phyloP scores from a whole-genome alignment of 352 stramenopile genomes.

The Elongisporangium senticosum region DNA sequence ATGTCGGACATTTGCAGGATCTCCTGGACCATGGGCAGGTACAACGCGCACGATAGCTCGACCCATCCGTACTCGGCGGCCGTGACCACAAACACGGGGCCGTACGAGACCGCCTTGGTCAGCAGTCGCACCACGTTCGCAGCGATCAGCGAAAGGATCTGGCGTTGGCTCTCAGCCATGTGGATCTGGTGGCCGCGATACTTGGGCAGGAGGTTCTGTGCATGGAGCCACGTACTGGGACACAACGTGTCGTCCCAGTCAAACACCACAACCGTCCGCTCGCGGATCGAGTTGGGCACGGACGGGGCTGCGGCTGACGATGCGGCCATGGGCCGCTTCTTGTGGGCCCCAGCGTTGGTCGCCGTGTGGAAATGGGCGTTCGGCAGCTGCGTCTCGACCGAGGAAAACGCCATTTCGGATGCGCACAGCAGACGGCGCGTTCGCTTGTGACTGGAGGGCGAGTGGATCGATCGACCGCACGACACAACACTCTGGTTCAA shows the following conservation, averaged over 20 bases:
- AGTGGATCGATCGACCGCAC: background rate
- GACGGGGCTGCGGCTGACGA: slow-evolving; percentile 6
- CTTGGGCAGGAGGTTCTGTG: slow-evolving; percentile 73
- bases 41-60: slow-evolving; percentile 76
- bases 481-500: background rate
- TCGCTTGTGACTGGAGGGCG: background rate
- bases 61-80: slow-evolving; percentile 80
- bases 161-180: slow-evolving; percentile 46
- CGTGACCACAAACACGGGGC: slow-evolving; percentile 83
- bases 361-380: slow-evolving; percentile 10
- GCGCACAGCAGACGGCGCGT: background rate
- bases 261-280: slow-evolving; percentile 82
- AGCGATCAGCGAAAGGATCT: slow-evolving; percentile 51
- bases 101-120: slow-evolving; percentile 67
- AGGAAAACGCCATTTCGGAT: slow-evolving; percentile 35
- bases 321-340: background rate
- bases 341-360: slow-evolving; percentile 7
- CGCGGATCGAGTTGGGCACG: slow-evolving; percentile 29
- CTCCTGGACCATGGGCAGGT: slow-evolving; percentile 57
- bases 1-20: slow-evolving; percentile 71
- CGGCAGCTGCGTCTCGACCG: slow-evolving; percentile 36
- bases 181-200: slow-evolving; percentile 69
- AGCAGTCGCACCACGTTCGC: slow-evolving; percentile 61
- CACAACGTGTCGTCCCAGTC: slow-evolving; percentile 89
- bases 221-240: slow-evolving; percentile 79